Evolutionary conservation across 2,329 filamentous ascomycete genomes (phyloP).

Genomic region (Scedosporium aurantiacum): DNA sequence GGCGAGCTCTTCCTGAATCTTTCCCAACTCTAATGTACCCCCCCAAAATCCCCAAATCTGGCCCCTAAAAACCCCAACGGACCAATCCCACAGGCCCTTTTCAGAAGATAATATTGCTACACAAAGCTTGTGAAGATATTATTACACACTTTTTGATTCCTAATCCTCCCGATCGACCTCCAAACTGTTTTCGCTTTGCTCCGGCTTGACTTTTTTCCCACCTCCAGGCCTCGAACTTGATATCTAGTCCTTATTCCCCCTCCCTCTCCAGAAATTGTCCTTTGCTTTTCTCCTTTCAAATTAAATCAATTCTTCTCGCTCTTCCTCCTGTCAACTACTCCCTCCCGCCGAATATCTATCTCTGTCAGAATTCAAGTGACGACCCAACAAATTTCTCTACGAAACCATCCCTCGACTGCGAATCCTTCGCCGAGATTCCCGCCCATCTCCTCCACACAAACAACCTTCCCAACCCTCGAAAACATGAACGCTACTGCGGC

Average conservation of each 20-base stretch:
- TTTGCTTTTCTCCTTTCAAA: neutral
- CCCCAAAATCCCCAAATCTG: neutral
- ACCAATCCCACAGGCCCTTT: neutral
- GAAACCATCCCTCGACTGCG: neutral
- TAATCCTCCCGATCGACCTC: conserved; percentile 2
- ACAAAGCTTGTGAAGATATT: conserved; percentile 6
- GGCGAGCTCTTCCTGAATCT: neutral
- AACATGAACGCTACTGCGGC: conserved; percentile 45
- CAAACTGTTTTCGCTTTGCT: too few relatives aligned
- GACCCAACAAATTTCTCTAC: neutral
- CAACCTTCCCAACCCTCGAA: neutral
- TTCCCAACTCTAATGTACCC: neutral
- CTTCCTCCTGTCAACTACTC: neutral
- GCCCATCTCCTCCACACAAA: neutral
- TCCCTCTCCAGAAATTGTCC: neutral
- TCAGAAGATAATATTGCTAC: neutral
- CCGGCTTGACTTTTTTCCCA: neutral
- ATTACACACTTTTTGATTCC: conserved; percentile 4
- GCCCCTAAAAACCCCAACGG: neutral
- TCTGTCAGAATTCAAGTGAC: neutral
- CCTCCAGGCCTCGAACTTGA: neutral
- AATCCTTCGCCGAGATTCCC: neutral
- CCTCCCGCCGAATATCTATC: neutral
- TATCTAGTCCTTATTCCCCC: neutral
- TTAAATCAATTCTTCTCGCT: neutral